Conservation (phyloP, 2,329 filamentous ascomycete genomes). For the Hypoxylon sp. region DNA sequence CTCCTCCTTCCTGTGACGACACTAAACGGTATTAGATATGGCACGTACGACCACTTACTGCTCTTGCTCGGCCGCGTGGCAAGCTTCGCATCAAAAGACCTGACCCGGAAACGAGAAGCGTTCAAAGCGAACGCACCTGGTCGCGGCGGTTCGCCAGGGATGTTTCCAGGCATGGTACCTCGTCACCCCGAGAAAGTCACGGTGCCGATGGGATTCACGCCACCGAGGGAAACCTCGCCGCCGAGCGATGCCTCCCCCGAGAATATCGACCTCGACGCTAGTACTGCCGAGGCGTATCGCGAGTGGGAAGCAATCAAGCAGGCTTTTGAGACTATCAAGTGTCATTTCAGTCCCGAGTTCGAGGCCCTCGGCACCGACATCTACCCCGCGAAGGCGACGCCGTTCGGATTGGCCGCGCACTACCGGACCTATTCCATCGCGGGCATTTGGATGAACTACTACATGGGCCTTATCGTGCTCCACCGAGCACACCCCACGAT, state of each 20-base stretch:
- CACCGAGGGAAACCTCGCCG: conserved; percentile 60
- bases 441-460: conserved; percentile 87
- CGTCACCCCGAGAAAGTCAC: conserved; percentile 60
- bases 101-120: conserved; percentile 79
- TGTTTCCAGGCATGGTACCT: conserved; percentile 69
- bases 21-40: conserved; percentile 71
- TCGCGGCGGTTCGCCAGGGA: conserved; percentile 60
- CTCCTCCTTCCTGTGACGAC: neutral
- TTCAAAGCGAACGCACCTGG: conserved; percentile 69
- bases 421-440: conserved; percentile 91
- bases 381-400: conserved; percentile 71
- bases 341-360: conserved; percentile 79
- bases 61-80: conserved; percentile 83
- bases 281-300: conserved; percentile 75
- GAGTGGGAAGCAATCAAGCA: conserved; percentile 84
- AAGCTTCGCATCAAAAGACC: conserved; percentile 82
- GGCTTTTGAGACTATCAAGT: conserved; percentile 76
- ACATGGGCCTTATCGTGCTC: conserved; percentile 86
- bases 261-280: conserved; percentile 70
- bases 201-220: conserved; percentile 67
- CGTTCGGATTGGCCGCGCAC: conserved; percentile 84
- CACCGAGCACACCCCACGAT: conserved; percentile 86
- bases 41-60: conserved; percentile 88
- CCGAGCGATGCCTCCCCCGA: conserved; percentile 58
- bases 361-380: conserved; percentile 79